Conservation (phyloP, 805 yeast species). For the Wickerhamia fluorescens region DNA sequence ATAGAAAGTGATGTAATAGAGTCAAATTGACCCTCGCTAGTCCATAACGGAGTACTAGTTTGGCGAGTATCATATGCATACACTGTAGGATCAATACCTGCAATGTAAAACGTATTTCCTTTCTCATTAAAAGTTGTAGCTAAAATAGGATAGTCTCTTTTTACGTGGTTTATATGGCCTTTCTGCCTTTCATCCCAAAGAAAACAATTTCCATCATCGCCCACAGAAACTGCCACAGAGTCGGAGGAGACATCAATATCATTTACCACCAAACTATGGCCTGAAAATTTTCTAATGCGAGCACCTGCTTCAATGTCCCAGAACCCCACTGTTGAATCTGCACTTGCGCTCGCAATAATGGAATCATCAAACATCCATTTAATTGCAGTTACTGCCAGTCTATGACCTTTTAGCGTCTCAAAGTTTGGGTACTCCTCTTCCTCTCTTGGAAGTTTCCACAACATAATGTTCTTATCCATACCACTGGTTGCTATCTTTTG, state of each 20-base stretch:
- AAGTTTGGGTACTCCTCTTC: slow-evolving; percentile 26
- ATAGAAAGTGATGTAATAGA: slow-evolving; percentile 50
- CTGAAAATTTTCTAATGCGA: slow-evolving; percentile 46
- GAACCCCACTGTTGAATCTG: slow-evolving; percentile 53
- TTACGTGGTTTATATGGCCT: slow-evolving; percentile 27
- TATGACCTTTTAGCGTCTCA: slow-evolving; percentile 49
- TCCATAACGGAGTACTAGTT: slow-evolving; percentile 37
- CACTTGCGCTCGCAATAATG: slow-evolving; percentile 43
- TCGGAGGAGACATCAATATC: slow-evolving; percentile 35
- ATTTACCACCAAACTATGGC: slow-evolving; percentile 50
- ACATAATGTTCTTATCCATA: slow-evolving; percentile 41
- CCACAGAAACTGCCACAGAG: slow-evolving; percentile 39
- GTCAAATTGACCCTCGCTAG: slow-evolving; percentile 37
- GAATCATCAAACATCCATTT: slow-evolving; percentile 45
- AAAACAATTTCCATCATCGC: slow-evolving; percentile 56
- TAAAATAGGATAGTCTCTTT: slow-evolving; percentile 52
- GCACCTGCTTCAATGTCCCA: slow-evolving; percentile 58
- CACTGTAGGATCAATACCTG: slow-evolving; percentile 66
- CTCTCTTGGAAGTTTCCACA: slow-evolving; percentile 38
- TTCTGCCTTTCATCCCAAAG: slow-evolving; percentile 66
- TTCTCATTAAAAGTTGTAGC: slow-evolving; percentile 31
- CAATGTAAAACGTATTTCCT: slow-evolving; percentile 42
- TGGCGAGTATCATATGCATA: slow-evolving; percentile 52
- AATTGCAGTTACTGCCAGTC: slow-evolving; percentile 56
- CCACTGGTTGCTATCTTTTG: slow-evolving; percentile 56